Evolutionary conservation across 1,139 yeast species (phyloP), one percentile per base, ranked within the genome.

Genomic region (Torulaspora globosa): DNA sequence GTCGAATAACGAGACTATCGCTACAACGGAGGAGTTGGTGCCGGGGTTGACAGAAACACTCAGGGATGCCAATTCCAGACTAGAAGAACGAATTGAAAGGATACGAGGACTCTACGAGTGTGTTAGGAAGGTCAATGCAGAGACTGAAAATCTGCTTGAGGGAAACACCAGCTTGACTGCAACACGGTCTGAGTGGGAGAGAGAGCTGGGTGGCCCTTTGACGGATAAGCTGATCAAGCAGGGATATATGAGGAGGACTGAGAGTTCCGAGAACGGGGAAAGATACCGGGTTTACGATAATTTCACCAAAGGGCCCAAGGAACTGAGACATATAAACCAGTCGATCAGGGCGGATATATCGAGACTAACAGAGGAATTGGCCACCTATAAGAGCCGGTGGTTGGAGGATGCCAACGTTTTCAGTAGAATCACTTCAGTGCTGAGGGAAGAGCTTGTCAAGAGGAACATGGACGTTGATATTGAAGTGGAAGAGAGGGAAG

Each of bases 371-470:
- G 39, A 45, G 9, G 66, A 63, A 26, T 39, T 63, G 27, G 44
- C 36, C 10, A 33, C 41, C 4, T 62, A 60, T 37, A 60, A 61
- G 39, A 48, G 50, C 5, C 59, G 58, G 40, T 63, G 67, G 67
- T 26, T 55, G 27, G 55, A 59, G 30, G 63, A 62, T 51, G 65
- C 65, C 2, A 58, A 57, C 8, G 50, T 62, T 9, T 58, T 62
- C 34, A 47, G 53, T 5, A 60, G 56, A 33, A 55, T 63, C 15
- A 52, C 63, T 0, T 46, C 52, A 3, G 48, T 58, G 1, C 47
- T 63, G 18, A 56, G 55, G 34, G 62, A 53, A 8, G 66, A 60
- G 43, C 44, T 61, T 21, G 34, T 30, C 14, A 52, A 46, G 36
- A 54, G 65, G 42, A 47, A 55, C 30, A 35, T 52, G 15, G 41